Evolutionary conservation across 352 stramenopile genomes (phyloP), one percentile per base, ranked within the genome.

Genomic region (Globisporangium radiosum): DNA sequence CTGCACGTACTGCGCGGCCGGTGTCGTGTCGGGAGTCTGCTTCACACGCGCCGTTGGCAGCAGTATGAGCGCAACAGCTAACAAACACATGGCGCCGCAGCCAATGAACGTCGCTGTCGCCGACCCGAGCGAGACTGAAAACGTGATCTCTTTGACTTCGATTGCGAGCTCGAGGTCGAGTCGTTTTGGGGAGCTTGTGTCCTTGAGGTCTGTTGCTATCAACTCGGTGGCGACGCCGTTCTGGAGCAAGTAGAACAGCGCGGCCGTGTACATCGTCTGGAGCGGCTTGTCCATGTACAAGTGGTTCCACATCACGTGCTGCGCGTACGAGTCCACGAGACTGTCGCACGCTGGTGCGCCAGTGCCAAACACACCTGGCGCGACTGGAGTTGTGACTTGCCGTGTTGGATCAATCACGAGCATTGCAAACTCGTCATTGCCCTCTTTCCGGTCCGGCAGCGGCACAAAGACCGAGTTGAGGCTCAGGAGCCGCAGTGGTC

Each of bases 1-100:
- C 60, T 87, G 72, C 33, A 89, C 75, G 47, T 87, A 89, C 56
- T 87, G 75, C 7, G 76, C 75, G 0, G 75, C 79, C 8, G 76
- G 73, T 4, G 79, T 89, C 47, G 76, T 87, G 59, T 87, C 75
- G 14, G 79, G 76, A 3, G 66, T 76, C 42, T 86, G 56, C 47
- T 81, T 80, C 15, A 87, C 76, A 19, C 79, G 75, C 4, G 69
- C 50, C 13, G 75, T 85, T 1, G 79, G 79, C 13, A 81, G 47
- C 39, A 71, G 66, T 58, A 89, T 72, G 43, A 89, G 75, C 38
- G 69, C 81, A 14, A 78, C n/a, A 60, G 76, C 75, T 19, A 89
- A 62, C 49, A 83, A 25, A 10, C 79, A 64, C 65, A 89, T 84
- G 38, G 66, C 70, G 53, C 72, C 69, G 51, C 75, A 89, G 8